These are phyloP conservation scores for Capillidium rhysosporum DNA, from an alignment of 371 early-diverging fungal species.

Conservation along the genomic window DNA sequence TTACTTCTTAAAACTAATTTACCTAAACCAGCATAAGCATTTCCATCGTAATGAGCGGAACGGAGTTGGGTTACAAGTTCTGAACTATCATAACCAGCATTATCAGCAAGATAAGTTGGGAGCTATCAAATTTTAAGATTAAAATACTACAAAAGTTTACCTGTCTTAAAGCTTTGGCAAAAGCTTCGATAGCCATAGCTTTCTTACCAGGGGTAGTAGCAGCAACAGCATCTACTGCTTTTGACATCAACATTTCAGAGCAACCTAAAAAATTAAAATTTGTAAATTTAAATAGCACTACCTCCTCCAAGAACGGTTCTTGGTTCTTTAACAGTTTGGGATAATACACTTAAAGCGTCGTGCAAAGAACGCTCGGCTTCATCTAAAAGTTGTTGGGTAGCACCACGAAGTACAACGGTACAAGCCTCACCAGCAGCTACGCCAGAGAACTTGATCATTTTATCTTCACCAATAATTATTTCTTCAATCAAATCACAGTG, in stretches of 20 bases:
- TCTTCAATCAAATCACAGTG: constrained; percentile 94
- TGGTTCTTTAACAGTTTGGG: constrained; percentile 90
- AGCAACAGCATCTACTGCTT: constrained; percentile 86
- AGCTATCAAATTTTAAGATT: constrained; percentile 24
- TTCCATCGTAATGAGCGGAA: constrained; percentile 80
- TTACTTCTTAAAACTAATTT: constrained; percentile 3
- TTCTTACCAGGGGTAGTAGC: constrained; percentile 84
- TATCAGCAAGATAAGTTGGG: constrained; percentile 96
- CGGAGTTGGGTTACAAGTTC: constrained; percentile 83
- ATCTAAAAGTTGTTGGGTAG: constrained; percentile 93
- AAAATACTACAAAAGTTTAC: constrained; percentile 8
- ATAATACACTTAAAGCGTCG: constrained; percentile 96
- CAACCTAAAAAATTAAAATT: constrained; percentile 22
- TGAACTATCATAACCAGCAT: constrained; percentile 95
- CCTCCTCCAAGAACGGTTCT: constrained; percentile 94
- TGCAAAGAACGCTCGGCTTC: constrained; percentile 99
- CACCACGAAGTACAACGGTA: constrained; percentile 96
- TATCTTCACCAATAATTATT: constrained; percentile 94
- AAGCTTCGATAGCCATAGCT: constrained; percentile 92
- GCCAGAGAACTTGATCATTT: constrained; percentile 92
- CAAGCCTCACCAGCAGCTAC: constrained; percentile 94
- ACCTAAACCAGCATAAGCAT: constrained; percentile 60
- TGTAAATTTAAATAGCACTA: constrained; percentile 8
- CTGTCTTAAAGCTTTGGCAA: constrained; percentile 90
- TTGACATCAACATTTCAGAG: constrained; percentile 94